Base-by-base conservation (phyloP, 78 protist species). In the Dictyostelium brefeldianum region DNA sequence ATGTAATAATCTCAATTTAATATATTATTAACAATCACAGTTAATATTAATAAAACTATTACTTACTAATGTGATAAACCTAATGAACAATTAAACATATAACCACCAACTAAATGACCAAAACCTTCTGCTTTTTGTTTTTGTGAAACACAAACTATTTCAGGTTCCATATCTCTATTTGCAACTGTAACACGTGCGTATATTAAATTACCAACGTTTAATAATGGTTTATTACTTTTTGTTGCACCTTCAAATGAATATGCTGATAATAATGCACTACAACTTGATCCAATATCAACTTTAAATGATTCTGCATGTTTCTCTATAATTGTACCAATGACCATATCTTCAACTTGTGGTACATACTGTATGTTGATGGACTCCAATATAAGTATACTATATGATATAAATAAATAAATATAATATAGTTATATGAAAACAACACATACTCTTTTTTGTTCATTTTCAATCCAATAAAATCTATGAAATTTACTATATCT, bases 221-320 rank as follows among this genome's bases (percentile, higher is more conserved):
- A 77, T n/a, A 83, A 53, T 3, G 97, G 97, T 71, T 94, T 65
- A 78, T 94, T 96, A 25, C 59, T n/a, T 57, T 84, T 89, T 4
- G 97, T 96, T 20, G 98, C 98, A 31, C 96, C 96, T 36, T 96
- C 97, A 41, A 97, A 97, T n/a, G 96, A 91, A 15, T 94, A 80
- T 25, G 77, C 77, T 50, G 97, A 89, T 48, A 97, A 83, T 74
- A 78, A 9, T 27, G 97, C 98, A 1, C 48, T 17, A 9, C 80
- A 74, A 27, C 78, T 47, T 17, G 80, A 12, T 57, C 97, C 97
- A n/a, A 97, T 62, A 83, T 97, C 95, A 6, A 97, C 95, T 47
- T 78, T 54, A 80, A 67, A 96, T 56, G 73, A 59, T 51, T 96
- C 98, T 20, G 91, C 89, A 22, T 70, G 70, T 54, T 80, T 64